Evolutionary conservation across 2,329 filamentous ascomycete genomes (phyloP), one percentile per base, ranked within the genome.

Genomic region (Laburnicola sp.): DNA sequence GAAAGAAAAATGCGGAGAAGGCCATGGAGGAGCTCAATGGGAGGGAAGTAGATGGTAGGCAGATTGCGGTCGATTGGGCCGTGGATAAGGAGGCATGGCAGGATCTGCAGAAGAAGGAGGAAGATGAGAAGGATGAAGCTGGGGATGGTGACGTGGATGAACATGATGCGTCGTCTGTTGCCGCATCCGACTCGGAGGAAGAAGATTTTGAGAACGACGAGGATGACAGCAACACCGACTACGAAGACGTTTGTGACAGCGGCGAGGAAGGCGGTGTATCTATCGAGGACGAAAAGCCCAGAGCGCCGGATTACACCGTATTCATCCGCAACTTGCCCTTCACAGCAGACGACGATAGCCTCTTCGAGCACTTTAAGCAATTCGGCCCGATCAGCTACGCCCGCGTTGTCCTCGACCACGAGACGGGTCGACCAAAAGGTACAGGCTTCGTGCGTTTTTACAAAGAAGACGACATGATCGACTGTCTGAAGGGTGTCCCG

Each of bases 301-400:
- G 66, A 46, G 84, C 88, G 69, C 89, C 90, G 63, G 84, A 84
- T 2, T 84, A 84, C 31, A 97, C 92, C 0, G 74, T 97, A 10
- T 99, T 99, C 75, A 82, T 99, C 63, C 90, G 94, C 59, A 99
- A 99, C 68, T 78, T 99, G 9, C 93, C 95, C 0, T 99, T 96
- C 73, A 91, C 88, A 2, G 86, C 86, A 37, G 88, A 88, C 16
- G 92, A 99, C 63, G 87, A 91, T 45, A 81, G 85, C 42, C 82
- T 99, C 38, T 88, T 92, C 68, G 81, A 86, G 44, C 93, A 97
- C 70, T 99, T 99, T 67, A 78, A 79, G n/a, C 80, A 87, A 64
- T 97, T 99, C 65, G 95, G 94, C 25, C 82, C 82, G n/a, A 79
- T 97, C 34, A 84, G 92, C 32, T 99, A 97, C 70, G 94, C 93